A percentile compares a stretch with the other conserved stretches of the same genome.
These are phyloP conservation scores for Luvunga scandens DNA, from an alignment of 345 rosid genomes.

Conservation along the genomic window DNA sequence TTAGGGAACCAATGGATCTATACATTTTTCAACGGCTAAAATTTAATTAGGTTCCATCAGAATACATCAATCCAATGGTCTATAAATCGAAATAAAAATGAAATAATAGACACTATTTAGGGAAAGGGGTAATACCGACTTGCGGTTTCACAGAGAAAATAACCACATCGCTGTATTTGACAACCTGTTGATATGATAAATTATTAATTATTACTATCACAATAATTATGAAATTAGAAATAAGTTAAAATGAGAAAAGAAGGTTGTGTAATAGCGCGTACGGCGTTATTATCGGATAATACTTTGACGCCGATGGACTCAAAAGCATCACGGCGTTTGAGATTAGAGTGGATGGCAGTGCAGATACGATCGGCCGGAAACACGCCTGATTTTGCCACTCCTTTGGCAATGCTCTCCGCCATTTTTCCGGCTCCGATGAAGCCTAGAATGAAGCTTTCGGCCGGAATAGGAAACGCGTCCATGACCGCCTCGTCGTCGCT, in stretches of 20 bases:
- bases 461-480: constrained; percentile 46
- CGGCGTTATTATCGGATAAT: constrained; percentile 49
- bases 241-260: neutral
- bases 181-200: constrained; percentile 50
- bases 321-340: constrained; percentile 54
- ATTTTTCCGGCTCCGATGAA: constrained; percentile 89
- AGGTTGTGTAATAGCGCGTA: constrained; percentile 9
- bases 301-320: constrained; percentile 69
- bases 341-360: constrained; percentile 62
- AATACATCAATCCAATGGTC: too few species aligned
- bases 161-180: constrained; percentile 73
- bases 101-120: neutral
- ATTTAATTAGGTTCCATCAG: neutral
- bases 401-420: constrained; percentile 93
- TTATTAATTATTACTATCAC: neutral
- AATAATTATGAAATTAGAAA: neutral
- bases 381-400: constrained; percentile 66
- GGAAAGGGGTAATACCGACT: constrained; percentile 46
- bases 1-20: too few species aligned
- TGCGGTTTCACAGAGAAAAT: constrained; percentile 91
- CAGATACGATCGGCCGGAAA: constrained; percentile 68
- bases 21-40: neutral
- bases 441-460: constrained; percentile 57
- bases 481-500: constrained; percentile 6
- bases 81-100: neutral